Percentiles rank a stretch among this genome's conserved stretches.
Conservation (phyloP, 176 grass and related monocot species). For the Thalia dealbata region DNA sequence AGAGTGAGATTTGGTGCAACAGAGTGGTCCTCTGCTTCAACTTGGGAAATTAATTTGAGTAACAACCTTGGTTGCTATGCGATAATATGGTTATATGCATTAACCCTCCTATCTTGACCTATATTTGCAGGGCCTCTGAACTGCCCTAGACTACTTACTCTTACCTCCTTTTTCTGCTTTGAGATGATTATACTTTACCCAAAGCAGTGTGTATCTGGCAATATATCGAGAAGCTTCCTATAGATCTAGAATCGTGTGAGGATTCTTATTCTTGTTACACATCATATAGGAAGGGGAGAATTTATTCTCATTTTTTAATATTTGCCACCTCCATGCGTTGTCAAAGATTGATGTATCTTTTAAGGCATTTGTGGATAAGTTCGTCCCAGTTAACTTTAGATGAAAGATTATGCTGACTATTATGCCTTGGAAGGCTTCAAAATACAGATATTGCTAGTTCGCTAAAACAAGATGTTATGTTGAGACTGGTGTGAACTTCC, state of each 20-base stretch:
- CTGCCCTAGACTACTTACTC: not conserved
- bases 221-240: no score
- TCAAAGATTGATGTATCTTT: not conserved
- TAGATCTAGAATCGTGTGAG: no score
- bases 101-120: not conserved
- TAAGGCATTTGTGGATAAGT: not conserved
- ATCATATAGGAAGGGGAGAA: not conserved
- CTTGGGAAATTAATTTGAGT: no score
- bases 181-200: not conserved
- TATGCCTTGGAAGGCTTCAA: not conserved
- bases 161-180: not conserved
- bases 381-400: not conserved
- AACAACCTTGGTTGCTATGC: no score
- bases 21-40: no score
- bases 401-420: not conserved
- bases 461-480: not conserved
- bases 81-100: no score
- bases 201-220: not conserved
- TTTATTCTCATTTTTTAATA: not conserved
- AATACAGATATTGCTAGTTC: not conserved
- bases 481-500: not conserved
- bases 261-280: not conserved
- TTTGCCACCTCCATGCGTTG: not conserved
- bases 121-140: not conserved
- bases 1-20: no score